Conservation (phyloP, 495 filamentous ascomycete species). For the Talaromyces adpressus region DNA sequence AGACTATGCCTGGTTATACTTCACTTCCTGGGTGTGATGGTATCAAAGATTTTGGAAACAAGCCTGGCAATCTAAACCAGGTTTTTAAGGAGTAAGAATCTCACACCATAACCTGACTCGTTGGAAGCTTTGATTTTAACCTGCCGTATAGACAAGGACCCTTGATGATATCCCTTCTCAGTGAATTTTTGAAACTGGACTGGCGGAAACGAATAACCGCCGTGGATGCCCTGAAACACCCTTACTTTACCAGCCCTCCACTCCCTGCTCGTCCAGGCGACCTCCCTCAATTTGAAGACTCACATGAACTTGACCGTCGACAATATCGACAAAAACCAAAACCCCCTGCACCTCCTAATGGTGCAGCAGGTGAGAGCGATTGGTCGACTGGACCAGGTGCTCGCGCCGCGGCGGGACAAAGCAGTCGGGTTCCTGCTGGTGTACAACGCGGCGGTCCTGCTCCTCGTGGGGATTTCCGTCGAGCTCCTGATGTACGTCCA, state of each 20-base stretch:
- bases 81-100: slow-evolving; percentile 61
- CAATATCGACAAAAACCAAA: slow-evolving; percentile 75
- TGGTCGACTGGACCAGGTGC: slow-evolving; percentile 34
- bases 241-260: slow-evolving; percentile 76
- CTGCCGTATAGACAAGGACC: slow-evolving; percentile 36
- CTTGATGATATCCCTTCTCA: slow-evolving; percentile 69
- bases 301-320: slow-evolving; percentile 88
- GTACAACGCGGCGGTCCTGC: slow-evolving; percentile 13
- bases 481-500: slow-evolving; percentile 2
- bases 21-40: slow-evolving; percentile 73
- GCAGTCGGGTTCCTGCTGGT: slow-evolving; percentile 28
- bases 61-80: slow-evolving; percentile 57
- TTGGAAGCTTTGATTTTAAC: background rate
- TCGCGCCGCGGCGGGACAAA: slow-evolving; percentile 21
- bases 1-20: slow-evolving; percentile 90
- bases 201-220: slow-evolving; percentile 86
- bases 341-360: slow-evolving; percentile 85
- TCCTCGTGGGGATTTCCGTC: background rate
- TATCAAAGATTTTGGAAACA: slow-evolving; percentile 55
- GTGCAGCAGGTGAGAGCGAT: slow-evolving; percentile 70
- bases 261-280: slow-evolving; percentile 76
- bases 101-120: background rate
- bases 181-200: slow-evolving; percentile 79
- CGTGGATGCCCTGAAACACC: slow-evolving; percentile 87
- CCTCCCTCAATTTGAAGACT: slow-evolving; percentile 83